These are phyloP conservation scores for Hymenoscyphus infarciens DNA, from an alignment of 2,329 filamentous ascomycete genomes.

Conservation along the genomic window DNA sequence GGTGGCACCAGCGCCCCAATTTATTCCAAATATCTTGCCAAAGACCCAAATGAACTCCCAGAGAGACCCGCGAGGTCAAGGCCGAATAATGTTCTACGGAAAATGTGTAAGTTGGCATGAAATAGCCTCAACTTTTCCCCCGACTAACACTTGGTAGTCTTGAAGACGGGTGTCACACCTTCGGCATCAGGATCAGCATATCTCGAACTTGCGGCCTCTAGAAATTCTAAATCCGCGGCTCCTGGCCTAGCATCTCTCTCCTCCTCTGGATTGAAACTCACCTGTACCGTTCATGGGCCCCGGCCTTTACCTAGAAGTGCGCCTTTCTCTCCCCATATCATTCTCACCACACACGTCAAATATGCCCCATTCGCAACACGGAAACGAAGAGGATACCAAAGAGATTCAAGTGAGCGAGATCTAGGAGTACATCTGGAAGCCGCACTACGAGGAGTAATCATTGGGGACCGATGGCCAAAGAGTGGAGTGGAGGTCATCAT, in stretches of 20 bases:
- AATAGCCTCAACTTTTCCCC: background rate
- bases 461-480: slow-evolving; percentile 97
- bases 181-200: slow-evolving; percentile 93
- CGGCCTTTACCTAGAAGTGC: slow-evolving; percentile 85
- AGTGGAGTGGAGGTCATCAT: slow-evolving; percentile 94
- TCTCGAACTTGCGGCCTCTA: slow-evolving; percentile 57
- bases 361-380: slow-evolving; percentile 92
- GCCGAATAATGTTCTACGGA: slow-evolving; percentile 68
- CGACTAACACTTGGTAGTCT: slow-evolving; percentile 49
- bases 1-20: slow-evolving; percentile 73
- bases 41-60: slow-evolving; percentile 43
- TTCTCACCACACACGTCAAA: slow-evolving; percentile 91
- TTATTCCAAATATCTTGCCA: slow-evolving; percentile 52
- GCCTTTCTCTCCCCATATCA: slow-evolving; percentile 86
- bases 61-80: slow-evolving; percentile 53
- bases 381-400: slow-evolving; percentile 76
- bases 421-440: slow-evolving; percentile 88
- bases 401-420: slow-evolving; percentile 83
- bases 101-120: slow-evolving; percentile 66
- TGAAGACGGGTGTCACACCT: slow-evolving; percentile 88
- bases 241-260: slow-evolving; percentile 44
- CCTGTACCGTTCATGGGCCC: slow-evolving; percentile 89
- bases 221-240: slow-evolving; percentile 45
- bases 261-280: slow-evolving; percentile 73
- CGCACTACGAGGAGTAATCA: slow-evolving; percentile 81